phyloP scores from a whole-genome alignment of 2,329 filamentous ascomycete species.

The Hymenoscyphus fructigenus region DNA sequence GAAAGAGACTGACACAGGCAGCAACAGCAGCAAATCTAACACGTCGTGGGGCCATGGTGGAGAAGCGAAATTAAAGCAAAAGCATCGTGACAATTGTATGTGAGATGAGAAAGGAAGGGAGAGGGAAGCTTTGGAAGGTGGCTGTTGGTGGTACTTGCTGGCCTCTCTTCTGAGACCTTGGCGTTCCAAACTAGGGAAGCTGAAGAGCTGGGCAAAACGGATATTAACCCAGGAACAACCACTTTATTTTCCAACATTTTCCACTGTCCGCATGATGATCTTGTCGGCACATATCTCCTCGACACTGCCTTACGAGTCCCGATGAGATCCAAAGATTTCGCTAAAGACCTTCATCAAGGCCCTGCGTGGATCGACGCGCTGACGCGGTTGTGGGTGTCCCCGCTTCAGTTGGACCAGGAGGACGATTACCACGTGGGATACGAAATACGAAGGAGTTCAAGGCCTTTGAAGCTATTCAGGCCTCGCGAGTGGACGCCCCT shows the following conservation, averaged over 20 bases:
- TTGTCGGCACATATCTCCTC: background rate
- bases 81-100: background rate
- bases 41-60: constrained; percentile 10
- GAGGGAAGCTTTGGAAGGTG: background rate
- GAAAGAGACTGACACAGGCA: constrained; percentile 13
- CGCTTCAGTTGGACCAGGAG: background rate
- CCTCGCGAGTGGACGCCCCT: background rate
- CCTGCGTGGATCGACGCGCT: no score
- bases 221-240: background rate
- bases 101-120: background rate
- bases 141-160: no score
- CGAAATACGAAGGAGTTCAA: background rate
- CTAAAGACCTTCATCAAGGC: no score
- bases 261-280: background rate
- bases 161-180: background rate
- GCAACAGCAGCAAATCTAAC: constrained; percentile 13
- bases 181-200: constrained; percentile 1
- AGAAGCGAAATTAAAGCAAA: background rate
- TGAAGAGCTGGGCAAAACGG: background rate
- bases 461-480: constrained; percentile 1
- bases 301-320: no score
- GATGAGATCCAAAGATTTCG: no score
- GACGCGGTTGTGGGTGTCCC: background rate
- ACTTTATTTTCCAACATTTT: background rate
- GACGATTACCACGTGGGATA: background rate